Percentiles rank a stretch among this genome's conserved stretches.
Evolutionary conservation across 2,329 filamentous ascomycete species (phyloP).

Genomic region (Setomelanomma holmii): DNA sequence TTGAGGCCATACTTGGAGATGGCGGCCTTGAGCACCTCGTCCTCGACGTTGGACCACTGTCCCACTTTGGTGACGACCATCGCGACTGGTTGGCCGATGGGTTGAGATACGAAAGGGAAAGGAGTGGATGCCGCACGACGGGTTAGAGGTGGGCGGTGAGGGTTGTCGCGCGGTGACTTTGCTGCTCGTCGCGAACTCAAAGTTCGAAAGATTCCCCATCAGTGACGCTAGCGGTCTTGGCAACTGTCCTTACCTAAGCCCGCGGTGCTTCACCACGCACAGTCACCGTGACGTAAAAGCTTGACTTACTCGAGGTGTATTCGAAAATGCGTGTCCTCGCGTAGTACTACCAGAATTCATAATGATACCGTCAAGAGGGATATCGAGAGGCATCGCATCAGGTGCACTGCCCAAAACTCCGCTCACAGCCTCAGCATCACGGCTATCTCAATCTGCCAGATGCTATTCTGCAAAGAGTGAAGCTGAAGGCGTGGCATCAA

Average conservation of each 20-base stretch:
- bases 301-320: too few species aligned
- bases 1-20: constrained; percentile 54
- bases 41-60: constrained; percentile 73
- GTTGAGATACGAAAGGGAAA: constrained; percentile 5
- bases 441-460: not conserved
- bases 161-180: constrained; percentile 7
- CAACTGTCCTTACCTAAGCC: constrained; percentile 7
- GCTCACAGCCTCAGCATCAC: not conserved
- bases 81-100: constrained; percentile 14
- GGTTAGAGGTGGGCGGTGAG: constrained; percentile 16
- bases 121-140: constrained; percentile 12
- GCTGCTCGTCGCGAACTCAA: constrained; percentile 25
- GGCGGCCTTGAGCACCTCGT: constrained; percentile 92
- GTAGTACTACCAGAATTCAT: not conserved
- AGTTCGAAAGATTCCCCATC: constrained; percentile 20
- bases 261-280: not conserved
- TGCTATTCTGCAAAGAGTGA: not conserved
- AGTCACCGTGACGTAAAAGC: constrained; percentile 35
- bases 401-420: too few species aligned
- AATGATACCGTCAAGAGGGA: not conserved
- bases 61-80: constrained; percentile 73
- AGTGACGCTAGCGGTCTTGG: constrained; percentile 27
- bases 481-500: not conserved
- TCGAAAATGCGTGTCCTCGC: too few species aligned
- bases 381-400: too few species aligned